These are phyloP conservation scores for Pelargonium nanum DNA, from an alignment of 345 rosid species.

Conservation along the genomic window DNA sequence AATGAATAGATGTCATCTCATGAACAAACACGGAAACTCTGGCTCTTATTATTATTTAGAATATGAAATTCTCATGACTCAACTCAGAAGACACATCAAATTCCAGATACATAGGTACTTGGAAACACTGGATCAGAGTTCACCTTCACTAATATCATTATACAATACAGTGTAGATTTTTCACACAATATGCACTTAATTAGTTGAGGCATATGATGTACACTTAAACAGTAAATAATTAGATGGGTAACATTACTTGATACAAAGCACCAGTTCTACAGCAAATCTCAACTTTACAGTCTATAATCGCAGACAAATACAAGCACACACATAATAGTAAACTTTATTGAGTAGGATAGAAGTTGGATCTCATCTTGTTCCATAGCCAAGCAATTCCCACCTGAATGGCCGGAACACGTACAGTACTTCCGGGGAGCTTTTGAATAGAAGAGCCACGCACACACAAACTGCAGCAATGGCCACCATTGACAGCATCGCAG, in stretches of 20 bases:
- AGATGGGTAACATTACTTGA: conserved; percentile 16
- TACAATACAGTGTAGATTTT: too few relatives aligned
- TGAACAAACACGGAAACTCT: too few relatives aligned
- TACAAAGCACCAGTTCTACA: too few relatives aligned
- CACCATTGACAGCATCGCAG: conserved; percentile 95
- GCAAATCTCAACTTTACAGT: conserved; percentile 30
- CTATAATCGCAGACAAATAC: conserved; percentile 16
- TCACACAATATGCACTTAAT: too few relatives aligned
- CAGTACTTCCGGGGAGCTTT: conserved; percentile 89
- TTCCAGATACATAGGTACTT: too few relatives aligned
- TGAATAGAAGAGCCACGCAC: conserved; percentile 91
- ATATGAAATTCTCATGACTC: too few relatives aligned
- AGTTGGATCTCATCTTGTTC: conserved; percentile 46
- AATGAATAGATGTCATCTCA: too few relatives aligned
- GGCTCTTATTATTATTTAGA: too few relatives aligned
- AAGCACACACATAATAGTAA: conserved; percentile 18
- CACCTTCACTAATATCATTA: too few relatives aligned
- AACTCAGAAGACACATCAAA: too few relatives aligned
- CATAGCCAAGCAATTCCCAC: conserved; percentile 88
- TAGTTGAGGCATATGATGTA: too few relatives aligned
- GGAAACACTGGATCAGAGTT: too few relatives aligned
- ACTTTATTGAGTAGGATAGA: conserved; percentile 7
- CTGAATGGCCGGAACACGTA: conserved; percentile 88
- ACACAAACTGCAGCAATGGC: conserved; percentile 96
- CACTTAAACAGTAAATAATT: conserved; percentile 16